A percentile compares a stretch with the other conserved stretches of the same genome.
phyloP scores from a whole-genome alignment of 345 rosid genomes.

The Toxicodendron radicans region DNA sequence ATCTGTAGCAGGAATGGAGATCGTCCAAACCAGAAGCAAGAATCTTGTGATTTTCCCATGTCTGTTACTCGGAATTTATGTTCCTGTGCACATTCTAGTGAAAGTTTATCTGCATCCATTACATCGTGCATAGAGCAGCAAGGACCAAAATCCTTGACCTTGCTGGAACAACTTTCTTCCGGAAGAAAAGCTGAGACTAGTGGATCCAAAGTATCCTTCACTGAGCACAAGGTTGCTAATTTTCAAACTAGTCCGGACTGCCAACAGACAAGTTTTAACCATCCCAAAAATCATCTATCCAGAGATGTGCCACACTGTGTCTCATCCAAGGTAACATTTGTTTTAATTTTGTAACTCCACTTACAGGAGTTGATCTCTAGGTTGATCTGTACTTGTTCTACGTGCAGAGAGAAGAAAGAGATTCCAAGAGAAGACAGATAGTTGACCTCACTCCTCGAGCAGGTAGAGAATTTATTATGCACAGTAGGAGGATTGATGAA shows the following conservation, averaged over 20 bases:
- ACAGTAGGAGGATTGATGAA: neutral
- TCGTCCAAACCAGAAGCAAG: neutral
- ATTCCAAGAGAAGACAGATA: conserved; percentile 1
- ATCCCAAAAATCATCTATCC: neutral
- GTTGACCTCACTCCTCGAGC: conserved; percentile 16
- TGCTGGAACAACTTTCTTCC: neutral
- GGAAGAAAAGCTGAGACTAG: conserved; percentile 7
- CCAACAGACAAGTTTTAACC: neutral
- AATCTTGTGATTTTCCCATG: neutral
- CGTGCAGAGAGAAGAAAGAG: conserved; percentile 21
- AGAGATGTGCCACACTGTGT: neutral
- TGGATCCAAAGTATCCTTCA: conserved; percentile 17
- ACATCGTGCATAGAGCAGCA: neutral
- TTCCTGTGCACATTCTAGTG: conserved; percentile 14
- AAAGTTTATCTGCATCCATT: conserved; percentile 1
- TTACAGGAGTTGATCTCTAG: neutral
- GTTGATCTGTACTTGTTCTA: conserved; percentile 3
- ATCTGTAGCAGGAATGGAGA: conserved; percentile 6
- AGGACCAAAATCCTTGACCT: conserved; percentile 8
- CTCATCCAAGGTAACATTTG: conserved; percentile 10
- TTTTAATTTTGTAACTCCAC: neutral
- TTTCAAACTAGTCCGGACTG: conserved; percentile 7
- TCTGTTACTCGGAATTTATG: conserved; percentile 9
- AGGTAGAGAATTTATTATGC: neutral
- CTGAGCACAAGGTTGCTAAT: conserved; percentile 5